These are phyloP conservation scores for Didymella arachidicola DNA, from an alignment of 2,329 filamentous ascomycete genomes.

Conservation along the genomic window DNA sequence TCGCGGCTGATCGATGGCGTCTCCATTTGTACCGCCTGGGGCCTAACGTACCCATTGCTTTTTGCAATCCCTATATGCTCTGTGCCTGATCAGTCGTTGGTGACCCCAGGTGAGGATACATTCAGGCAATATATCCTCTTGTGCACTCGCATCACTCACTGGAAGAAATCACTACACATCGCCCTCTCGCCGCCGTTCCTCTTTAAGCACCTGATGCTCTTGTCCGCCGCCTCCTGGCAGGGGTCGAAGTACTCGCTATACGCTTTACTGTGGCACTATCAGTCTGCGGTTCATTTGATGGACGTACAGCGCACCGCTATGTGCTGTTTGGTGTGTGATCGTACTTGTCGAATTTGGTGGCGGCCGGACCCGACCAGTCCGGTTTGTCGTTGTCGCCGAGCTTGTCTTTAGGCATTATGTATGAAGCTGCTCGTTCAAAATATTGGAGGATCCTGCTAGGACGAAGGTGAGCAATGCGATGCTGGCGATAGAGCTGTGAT, in stretches of 20 bases:
- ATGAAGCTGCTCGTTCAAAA: background rate
- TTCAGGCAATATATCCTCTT: background rate
- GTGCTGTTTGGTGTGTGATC: constrained; percentile 6
- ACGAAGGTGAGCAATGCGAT: background rate
- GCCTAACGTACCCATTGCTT: constrained; percentile 80
- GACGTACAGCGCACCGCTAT: background rate
- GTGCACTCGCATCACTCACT: constrained; percentile 62
- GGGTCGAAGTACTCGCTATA: constrained; percentile 93
- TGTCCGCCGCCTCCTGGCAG: constrained; percentile 88
- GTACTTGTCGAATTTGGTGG: constrained; percentile 53
- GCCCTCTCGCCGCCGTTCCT: constrained; percentile 84
- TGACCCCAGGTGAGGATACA: too few species aligned
- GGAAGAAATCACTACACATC: constrained; percentile 96
- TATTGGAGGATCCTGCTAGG: background rate
- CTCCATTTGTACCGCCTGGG: too few species aligned
- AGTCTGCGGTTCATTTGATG: constrained; percentile 1
- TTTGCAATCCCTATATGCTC: constrained; percentile 93
- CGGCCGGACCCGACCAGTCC: constrained; percentile 41
- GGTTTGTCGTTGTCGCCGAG: constrained; percentile 19
- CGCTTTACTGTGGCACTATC: constrained; percentile 69
- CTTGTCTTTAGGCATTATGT: constrained; percentile 25
- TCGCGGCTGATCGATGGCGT: background rate
- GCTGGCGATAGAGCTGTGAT: background rate
- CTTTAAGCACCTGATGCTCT: constrained; percentile 86
- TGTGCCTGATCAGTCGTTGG: constrained; percentile 47